Evolutionary conservation across 345 rosid species (phyloP).

Genomic region (Mercurialis annua): DNA sequence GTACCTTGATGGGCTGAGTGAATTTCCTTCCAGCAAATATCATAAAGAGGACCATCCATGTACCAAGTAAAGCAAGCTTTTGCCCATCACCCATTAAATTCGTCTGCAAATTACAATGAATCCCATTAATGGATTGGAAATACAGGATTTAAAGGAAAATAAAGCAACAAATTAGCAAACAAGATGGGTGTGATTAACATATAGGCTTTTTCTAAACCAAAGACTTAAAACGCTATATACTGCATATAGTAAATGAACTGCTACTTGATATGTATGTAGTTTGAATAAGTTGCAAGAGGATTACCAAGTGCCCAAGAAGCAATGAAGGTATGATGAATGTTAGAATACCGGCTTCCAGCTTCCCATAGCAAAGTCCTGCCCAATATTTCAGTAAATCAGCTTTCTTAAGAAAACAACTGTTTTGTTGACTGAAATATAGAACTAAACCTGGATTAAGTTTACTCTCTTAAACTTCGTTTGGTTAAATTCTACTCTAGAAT

Average conservation of each 20-base stretch:
- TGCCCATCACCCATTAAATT: conserved; percentile 73
- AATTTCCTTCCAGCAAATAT: conserved; percentile 93
- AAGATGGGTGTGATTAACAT: too few relatives aligned
- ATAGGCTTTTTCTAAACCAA: too few relatives aligned
- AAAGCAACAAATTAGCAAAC: not conserved
- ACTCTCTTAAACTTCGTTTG: not conserved
- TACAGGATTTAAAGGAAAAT: not conserved
- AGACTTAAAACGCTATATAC: too few relatives aligned
- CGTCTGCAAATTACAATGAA: conserved; percentile 43
- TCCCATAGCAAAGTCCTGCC: conserved; percentile 89
- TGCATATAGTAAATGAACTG: not conserved
- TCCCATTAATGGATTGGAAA: not conserved
- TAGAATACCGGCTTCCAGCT: conserved; percentile 88
- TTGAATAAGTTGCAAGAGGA: not conserved
- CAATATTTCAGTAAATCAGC: conserved; percentile 15
- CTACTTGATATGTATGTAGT: not conserved
- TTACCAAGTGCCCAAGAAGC: conserved; percentile 93
- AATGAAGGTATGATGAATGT: conserved; percentile 80
- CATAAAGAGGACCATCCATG: conserved; percentile 76
- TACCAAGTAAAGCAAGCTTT: conserved; percentile 65
- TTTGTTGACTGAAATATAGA: not conserved
- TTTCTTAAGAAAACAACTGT: not conserved
- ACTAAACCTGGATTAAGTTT: not conserved
- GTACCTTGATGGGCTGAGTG: conserved; percentile 88
- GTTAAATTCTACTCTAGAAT: not conserved